phyloP scores from a whole-genome alignment of 805 yeast genomes.

The Wickerhamomyces bovis region DNA sequence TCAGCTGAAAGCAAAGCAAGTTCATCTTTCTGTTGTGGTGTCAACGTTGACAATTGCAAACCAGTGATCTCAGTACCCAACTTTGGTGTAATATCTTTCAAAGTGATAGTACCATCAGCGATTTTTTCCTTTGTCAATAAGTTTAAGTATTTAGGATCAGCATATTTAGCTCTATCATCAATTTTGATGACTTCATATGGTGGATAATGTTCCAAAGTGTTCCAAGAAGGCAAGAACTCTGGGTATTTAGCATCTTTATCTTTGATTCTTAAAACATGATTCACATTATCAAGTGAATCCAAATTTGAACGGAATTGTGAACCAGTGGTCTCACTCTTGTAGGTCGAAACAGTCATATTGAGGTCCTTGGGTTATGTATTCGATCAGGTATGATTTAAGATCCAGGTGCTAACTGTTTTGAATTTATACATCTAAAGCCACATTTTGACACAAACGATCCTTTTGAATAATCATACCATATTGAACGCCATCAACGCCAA shows the following conservation, averaged over 20 bases:
- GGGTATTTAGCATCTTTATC: slow-evolving; percentile 18
- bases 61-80: slow-evolving; percentile 58
- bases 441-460: background rate
- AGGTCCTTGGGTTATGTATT: background rate
- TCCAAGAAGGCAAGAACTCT: slow-evolving; percentile 28
- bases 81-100: slow-evolving; percentile 46
- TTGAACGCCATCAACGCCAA: too few species aligned
- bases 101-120: slow-evolving; percentile 3
- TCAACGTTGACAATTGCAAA: slow-evolving; percentile 49
- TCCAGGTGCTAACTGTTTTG: background rate
- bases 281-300: background rate
- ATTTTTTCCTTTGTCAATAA: slow-evolving; percentile 17
- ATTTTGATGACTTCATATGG: slow-evolving; percentile 9
- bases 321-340: slow-evolving; percentile 11
- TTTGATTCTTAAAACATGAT: slow-evolving; percentile 4
- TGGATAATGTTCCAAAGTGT: slow-evolving; percentile 18
- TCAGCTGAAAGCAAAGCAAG: slow-evolving; percentile 60
- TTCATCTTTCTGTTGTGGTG: slow-evolving; percentile 55
- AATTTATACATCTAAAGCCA: background rate
- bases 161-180: slow-evolving; percentile 13
- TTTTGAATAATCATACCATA: background rate
- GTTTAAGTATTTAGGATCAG: slow-evolving; percentile 17
- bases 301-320: slow-evolving; percentile 8
- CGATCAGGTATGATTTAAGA: background rate
- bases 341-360: slow-evolving; percentile 6